A percentile compares a stretch with the other conserved stretches of the same genome.
These are phyloP conservation scores for Allomyces macrogynus DNA, from an alignment of 192 early-diverging fungal genomes.

Conservation along the genomic window DNA sequence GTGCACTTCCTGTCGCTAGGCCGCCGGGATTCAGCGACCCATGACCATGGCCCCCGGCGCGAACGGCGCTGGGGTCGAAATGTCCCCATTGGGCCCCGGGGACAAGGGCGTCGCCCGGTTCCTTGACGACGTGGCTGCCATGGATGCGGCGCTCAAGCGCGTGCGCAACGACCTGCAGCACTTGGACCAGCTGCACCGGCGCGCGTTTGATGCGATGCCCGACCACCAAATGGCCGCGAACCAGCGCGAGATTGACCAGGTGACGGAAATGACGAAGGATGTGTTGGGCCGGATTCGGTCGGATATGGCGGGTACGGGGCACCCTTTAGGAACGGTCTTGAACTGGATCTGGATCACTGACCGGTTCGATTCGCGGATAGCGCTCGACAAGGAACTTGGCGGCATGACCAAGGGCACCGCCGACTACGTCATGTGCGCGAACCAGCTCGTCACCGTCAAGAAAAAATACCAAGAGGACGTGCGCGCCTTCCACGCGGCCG, in stretches of 20 bases:
- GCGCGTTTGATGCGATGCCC: background rate
- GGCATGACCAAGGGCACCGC: background rate
- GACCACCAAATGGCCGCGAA: background rate
- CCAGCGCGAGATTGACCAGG: background rate
- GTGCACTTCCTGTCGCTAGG: background rate
- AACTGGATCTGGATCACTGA: no score
- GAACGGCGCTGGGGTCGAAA: no score
- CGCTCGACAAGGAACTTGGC: background rate
- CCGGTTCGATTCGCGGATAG: background rate
- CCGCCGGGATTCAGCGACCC: background rate
- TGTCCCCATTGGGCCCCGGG: no score
- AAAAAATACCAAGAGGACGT: background rate
- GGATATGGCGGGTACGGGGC: background rate
- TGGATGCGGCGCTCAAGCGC: background rate
- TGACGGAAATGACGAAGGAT: background rate
- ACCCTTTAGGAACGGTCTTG: no score
- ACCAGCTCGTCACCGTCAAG: background rate
- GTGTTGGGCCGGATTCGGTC: background rate
- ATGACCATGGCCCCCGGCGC: background rate
- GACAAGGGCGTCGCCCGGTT: no score
- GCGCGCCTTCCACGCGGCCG: background rate
- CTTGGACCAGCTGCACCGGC: background rate
- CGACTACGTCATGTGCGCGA: constrained; percentile 1
- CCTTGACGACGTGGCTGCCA: background rate
- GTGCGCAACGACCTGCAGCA: background rate